phyloP scores from a whole-genome alignment of 2,329 filamentous ascomycete species.

The Beauveria bassiana region DNA sequence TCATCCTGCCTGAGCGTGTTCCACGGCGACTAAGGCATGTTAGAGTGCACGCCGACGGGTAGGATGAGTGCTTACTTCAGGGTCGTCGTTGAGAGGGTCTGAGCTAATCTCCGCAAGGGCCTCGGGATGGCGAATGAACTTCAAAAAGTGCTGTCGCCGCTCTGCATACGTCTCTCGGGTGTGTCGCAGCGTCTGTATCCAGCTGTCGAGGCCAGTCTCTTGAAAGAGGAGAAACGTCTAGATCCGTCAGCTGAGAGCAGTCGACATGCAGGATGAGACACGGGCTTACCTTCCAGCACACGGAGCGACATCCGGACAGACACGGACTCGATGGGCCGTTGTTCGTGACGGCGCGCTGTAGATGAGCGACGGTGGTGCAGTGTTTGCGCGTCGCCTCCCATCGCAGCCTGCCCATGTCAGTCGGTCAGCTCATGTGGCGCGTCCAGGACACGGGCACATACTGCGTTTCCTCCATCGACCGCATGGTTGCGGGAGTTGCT shows the following conservation, averaged over 20 bases:
- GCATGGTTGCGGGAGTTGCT: slow-evolving; percentile 20
- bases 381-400: slow-evolving; percentile 58
- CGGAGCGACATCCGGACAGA: slow-evolving; percentile 67
- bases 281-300: slow-evolving; percentile 75
- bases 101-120: slow-evolving; percentile 60
- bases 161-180: slow-evolving; percentile 68
- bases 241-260: slow-evolving; percentile 13
- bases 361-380: slow-evolving; percentile 48
- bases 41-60: not conserved
- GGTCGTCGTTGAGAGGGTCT: slow-evolving; percentile 82
- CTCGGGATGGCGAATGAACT: slow-evolving; percentile 77
- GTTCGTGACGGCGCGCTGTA: slow-evolving; percentile 57
- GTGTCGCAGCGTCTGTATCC: slow-evolving; percentile 59
- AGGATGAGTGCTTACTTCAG: slow-evolving; percentile 32
- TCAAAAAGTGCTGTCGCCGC: slow-evolving; percentile 66
- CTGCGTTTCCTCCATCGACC: slow-evolving; percentile 30
- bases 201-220: slow-evolving; percentile 54
- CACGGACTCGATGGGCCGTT: slow-evolving; percentile 56
- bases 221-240: slow-evolving; percentile 78
- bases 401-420: slow-evolving; percentile 45
- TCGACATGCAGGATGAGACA: not conserved
- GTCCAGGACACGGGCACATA: slow-evolving; percentile 18
- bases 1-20: slow-evolving; percentile 80
- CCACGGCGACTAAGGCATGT: slow-evolving; percentile 71
- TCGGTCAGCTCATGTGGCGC: not conserved